These are phyloP conservation scores for Holtermannia corniformis DNA, from an alignment of 768 basidiomycete genomes.

Conservation along the genomic window DNA sequence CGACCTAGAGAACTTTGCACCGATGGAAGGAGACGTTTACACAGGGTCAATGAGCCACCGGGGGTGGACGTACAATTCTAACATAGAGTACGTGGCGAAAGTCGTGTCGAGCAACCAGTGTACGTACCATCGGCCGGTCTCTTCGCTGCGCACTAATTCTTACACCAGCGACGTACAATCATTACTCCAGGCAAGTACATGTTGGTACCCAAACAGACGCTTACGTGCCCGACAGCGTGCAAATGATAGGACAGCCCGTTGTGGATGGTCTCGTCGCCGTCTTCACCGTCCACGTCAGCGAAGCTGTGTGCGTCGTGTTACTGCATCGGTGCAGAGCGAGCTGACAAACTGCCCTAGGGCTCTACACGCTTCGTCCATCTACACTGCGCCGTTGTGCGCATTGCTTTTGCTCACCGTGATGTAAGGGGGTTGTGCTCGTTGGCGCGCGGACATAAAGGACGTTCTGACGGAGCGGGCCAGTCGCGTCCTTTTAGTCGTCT, in stretches of 20 bases:
- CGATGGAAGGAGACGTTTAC: neutral
- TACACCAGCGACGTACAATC: conserved; percentile 8
- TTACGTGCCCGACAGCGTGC: conserved; percentile 3
- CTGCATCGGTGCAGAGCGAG: no score
- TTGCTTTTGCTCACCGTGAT: no score
- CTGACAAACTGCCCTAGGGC: no score
- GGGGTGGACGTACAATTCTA: conserved; percentile 11
- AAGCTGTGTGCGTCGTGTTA: no score
- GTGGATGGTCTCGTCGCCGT: conserved; percentile 11
- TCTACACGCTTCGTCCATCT: no score
- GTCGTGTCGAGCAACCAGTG: conserved; percentile 3
- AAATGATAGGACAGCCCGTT: conserved; percentile 3
- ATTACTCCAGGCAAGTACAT: conserved; percentile 7
- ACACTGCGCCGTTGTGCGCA: no score
- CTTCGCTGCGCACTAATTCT: neutral
- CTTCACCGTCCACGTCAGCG: conserved; percentile 1
- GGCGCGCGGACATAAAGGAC: no score
- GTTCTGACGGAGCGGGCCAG: no score
- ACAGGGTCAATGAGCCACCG: conserved; percentile 1
- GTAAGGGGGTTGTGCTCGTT: no score
- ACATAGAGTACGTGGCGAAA: conserved; percentile 1
- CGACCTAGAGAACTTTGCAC: neutral
- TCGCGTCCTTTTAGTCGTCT: no score
- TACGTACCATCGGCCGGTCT: neutral
- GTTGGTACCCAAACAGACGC: neutral